A percentile compares a stretch with the other conserved stretches of the same genome.
These are phyloP conservation scores for Cryptococcus sp. DNA, from an alignment of 1,284 basidiomycete genomes.

Conservation along the genomic window DNA sequence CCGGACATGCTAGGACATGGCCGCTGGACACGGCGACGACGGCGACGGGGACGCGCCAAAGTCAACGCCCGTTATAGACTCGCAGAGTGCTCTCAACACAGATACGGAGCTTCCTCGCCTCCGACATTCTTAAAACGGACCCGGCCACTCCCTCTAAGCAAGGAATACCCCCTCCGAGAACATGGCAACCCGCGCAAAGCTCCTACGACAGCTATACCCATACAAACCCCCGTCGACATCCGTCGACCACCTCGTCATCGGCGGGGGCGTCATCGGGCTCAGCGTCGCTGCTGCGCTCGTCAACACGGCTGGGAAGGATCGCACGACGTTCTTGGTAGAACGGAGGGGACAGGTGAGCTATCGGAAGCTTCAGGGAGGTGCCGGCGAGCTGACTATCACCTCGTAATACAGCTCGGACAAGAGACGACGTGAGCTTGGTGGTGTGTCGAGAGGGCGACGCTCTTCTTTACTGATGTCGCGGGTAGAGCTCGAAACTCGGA, in stretches of 20 bases:
- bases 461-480: neutral
- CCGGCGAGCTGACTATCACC: slow-evolving; percentile 2
- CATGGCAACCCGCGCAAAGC: slow-evolving; percentile 12
- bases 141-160: neutral
- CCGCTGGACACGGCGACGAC: too few species aligned
- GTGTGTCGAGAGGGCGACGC: neutral
- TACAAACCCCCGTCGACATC: slow-evolving; percentile 63
- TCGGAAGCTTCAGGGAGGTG: neutral
- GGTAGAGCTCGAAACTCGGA: slow-evolving; percentile 88
- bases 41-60: neutral
- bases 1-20: too few species aligned
- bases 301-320: slow-evolving; percentile 59
- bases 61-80: too few species aligned
- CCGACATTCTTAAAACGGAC: neutral
- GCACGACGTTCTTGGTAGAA: slow-evolving; percentile 82
- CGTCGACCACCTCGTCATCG: slow-evolving; percentile 90
- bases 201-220: slow-evolving; percentile 28
- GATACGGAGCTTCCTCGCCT: too few species aligned
- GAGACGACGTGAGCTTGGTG: slow-evolving; percentile 73
- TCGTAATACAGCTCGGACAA: slow-evolving; percentile 57
- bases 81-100: too few species aligned
- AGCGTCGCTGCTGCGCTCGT: slow-evolving; percentile 76
- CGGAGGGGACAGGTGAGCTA: slow-evolving; percentile 59
- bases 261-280: slow-evolving; percentile 86
- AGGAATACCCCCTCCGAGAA: neutral